Conservation (phyloP, 73 alveolate species). For the Effrenium voratum region DNA sequence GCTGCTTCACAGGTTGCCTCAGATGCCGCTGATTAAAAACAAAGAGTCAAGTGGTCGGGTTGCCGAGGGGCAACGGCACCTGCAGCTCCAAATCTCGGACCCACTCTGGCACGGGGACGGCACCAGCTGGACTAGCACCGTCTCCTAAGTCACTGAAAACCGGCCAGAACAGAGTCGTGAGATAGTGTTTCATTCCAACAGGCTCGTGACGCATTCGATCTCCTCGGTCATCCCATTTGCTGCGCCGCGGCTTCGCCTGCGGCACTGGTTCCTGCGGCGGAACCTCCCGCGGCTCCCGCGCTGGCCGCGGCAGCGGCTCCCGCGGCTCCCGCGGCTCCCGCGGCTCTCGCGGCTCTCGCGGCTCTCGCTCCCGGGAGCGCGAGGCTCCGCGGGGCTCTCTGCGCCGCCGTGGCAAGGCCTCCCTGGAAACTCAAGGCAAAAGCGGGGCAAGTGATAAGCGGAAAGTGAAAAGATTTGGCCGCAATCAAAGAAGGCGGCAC, state of each 20-base stretch:
- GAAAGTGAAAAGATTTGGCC: background rate
- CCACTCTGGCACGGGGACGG: too few species aligned
- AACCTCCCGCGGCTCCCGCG: background rate
- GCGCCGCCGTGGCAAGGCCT: conserved; percentile 46
- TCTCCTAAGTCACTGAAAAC: too few species aligned
- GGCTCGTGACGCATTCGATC: too few species aligned
- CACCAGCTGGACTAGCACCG: too few species aligned
- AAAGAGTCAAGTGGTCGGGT: too few species aligned
- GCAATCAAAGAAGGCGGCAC: too few species aligned
- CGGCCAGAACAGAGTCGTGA: background rate
- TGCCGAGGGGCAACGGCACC: too few species aligned
- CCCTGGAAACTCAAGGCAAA: conserved; percentile 29
- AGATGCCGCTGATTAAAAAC: too few species aligned
- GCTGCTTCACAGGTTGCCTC: too few species aligned
- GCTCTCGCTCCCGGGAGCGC: background rate
- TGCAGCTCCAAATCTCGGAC: too few species aligned
- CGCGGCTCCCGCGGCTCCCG: too few species aligned
- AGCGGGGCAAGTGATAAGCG: background rate
- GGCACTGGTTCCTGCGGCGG: background rate
- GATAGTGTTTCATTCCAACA: background rate
- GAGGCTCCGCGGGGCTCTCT: background rate
- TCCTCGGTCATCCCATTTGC: conserved; percentile 73
- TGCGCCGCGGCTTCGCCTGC: conserved; percentile 8
- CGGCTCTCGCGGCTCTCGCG: too few species aligned
- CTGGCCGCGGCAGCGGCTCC: background rate